Percentiles rank a stretch among this genome's conserved stretches.
Conservation (phyloP, 2,329 filamentous ascomycete species). For the Diaporthe amygdali region DNA sequence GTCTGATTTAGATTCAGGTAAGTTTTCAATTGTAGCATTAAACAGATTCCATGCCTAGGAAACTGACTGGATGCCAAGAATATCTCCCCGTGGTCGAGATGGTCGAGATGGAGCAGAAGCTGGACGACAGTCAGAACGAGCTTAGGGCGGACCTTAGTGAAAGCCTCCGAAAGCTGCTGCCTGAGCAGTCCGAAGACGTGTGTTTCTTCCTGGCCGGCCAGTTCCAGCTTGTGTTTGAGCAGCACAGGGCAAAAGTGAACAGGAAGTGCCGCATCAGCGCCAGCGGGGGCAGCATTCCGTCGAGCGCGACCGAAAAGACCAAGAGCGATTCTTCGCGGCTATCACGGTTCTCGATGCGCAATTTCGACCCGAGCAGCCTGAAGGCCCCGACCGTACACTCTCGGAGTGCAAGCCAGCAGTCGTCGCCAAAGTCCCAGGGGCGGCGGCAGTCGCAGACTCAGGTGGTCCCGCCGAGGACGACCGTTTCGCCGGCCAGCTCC, state of each 20-base stretch:
- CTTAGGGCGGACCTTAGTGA: conserved; percentile 23
- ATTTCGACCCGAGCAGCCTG: not conserved
- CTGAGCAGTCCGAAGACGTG: conserved; percentile 18
- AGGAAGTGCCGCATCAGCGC: conserved; percentile 18
- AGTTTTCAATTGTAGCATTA: not conserved
- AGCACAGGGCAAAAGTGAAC: conserved; percentile 24
- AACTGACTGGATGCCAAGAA: conserved; percentile 9
- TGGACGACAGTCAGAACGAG: conserved; percentile 23
- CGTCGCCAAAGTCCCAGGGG: not conserved
- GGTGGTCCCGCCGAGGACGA: conserved; percentile 5
- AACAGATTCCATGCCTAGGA: no score
- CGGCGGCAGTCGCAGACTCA: conserved; percentile 12
- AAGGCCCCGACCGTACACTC: not conserved
- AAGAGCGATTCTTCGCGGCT: not conserved
- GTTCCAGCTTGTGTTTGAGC: conserved; percentile 25
- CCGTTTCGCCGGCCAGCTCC: conserved; percentile 9
- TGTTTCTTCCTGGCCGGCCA: conserved; percentile 23
- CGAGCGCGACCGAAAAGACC: conserved; percentile 1
- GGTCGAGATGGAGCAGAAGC: conserved; percentile 23
- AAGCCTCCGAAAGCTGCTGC: conserved; percentile 16
- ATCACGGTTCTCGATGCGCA: conserved; percentile 22
- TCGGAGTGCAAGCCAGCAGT: conserved; percentile 1
- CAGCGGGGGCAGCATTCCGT: not conserved
- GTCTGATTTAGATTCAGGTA: conserved; percentile 19
- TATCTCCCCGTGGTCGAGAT: conserved; percentile 22